phyloP scores from a whole-genome alignment of 2,329 filamentous ascomycete species.

The Xylaria sp. region DNA sequence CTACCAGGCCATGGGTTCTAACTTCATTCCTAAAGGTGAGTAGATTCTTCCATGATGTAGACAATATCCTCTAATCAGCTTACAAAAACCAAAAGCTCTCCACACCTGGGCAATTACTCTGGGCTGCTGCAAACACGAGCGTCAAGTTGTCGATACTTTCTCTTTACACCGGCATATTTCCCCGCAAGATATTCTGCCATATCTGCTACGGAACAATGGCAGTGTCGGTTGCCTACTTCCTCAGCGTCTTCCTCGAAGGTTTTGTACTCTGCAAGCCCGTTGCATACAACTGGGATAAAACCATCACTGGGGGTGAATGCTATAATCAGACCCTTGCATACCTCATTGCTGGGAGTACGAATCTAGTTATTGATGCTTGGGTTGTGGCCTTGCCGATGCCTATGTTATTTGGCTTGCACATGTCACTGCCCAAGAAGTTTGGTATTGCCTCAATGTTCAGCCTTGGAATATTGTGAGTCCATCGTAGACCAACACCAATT shows the following conservation, averaged over 20 bases:
- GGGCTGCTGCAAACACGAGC: slow-evolving; percentile 19
- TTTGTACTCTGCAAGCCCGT: slow-evolving; percentile 15
- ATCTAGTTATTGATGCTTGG: slow-evolving; percentile 19
- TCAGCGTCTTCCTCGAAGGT: slow-evolving; percentile 10
- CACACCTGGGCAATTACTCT: slow-evolving; percentile 5
- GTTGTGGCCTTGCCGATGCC: slow-evolving; percentile 20
- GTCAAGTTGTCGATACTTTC: slow-evolving; percentile 24
- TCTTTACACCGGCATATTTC: slow-evolving; percentile 21
- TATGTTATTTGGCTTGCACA: slow-evolving; percentile 11
- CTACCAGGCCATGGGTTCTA: background rate
- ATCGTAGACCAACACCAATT: background rate
- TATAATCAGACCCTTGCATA: background rate
- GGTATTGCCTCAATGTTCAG: slow-evolving; percentile 21
- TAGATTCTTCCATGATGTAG: too few species aligned
- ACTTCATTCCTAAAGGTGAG: background rate
- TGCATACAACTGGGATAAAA: slow-evolving; percentile 20
- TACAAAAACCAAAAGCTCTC: background rate
- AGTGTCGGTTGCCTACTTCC: slow-evolving; percentile 3
- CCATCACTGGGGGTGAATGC: slow-evolving; percentile 11
- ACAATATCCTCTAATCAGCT: background rate
- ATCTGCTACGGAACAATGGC: slow-evolving; percentile 13
- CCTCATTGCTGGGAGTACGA: slow-evolving; percentile 11
- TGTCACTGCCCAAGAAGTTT: slow-evolving; percentile 11
- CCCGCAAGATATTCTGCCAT: background rate
- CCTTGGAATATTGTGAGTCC: slow-evolving; percentile 19